Evolutionary conservation across 148 eudicot species (phyloP).

Genomic region (Tetragonia tetragonoides): DNA sequence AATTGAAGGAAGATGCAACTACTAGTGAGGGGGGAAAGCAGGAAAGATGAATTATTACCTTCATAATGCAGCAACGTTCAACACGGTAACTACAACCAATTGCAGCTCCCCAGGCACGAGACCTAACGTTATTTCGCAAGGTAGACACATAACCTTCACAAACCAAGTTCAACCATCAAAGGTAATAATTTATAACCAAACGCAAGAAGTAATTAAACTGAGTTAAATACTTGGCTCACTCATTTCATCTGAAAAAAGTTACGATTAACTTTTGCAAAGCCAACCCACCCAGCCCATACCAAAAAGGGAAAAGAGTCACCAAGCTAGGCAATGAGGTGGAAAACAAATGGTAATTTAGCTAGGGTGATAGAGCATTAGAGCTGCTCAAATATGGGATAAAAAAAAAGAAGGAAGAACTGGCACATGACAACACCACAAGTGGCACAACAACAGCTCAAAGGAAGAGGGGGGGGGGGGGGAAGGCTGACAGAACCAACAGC

Average conservation of each 20-base stretch:
- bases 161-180: conserved; percentile 14
- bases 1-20: neutral
- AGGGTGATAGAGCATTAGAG: too few species aligned
- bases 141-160: conserved; percentile 78
- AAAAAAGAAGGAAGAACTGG: too few species aligned
- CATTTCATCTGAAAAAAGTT: neutral
- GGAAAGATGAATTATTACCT: conserved; percentile 47
- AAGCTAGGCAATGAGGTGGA: too few species aligned
- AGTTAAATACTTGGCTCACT: neutral
- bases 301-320: neutral
- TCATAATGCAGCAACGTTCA: conserved; percentile 86
- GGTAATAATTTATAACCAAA: neutral
- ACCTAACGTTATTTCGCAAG: conserved; percentile 86
- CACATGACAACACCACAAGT: too few species aligned
- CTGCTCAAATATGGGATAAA: too few species aligned
- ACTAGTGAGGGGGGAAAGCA: neutral
- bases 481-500: neutral
- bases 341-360: too few species aligned
- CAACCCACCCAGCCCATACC: neutral
- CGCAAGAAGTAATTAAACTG: neutral
- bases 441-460: too few species aligned
- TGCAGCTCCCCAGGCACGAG: conserved; percentile 99
- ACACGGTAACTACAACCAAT: conserved; percentile 94
- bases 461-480: too few species aligned
- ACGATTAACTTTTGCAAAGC: neutral